Base-by-base conservation (phyloP, 1,139 yeast genomes). In the Meyerozyma elateridarum region DNA sequence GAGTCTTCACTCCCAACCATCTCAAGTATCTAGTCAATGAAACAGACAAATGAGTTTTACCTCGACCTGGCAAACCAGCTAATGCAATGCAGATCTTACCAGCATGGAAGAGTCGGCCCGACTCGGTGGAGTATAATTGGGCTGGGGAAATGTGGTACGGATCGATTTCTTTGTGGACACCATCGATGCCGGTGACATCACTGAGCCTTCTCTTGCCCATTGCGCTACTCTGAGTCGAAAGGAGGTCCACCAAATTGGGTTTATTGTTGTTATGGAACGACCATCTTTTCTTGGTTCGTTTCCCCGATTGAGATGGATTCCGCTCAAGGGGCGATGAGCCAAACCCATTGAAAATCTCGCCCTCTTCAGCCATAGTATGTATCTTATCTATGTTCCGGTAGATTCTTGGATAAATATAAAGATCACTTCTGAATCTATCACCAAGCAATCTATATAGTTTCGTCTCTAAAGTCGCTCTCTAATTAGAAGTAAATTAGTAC, bases 1-100 rank as follows among this genome's bases (percentile, higher is more conserved):
- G 89, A 1, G 96, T 82, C 49, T 85, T 81, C 16, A 91, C 97
- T 5, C 98, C 99, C 25, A 91, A 66, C 91, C 99, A 91, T 45
- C 96, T 71, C 42, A 93, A 68, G 54, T 89, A 91, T 38, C 98
- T 72, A 1, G 96, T 88, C 40, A 91, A 70, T 8, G 95, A 81
- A 16, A 89, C 97, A 6, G 96, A 83, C 37, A 89, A 70, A 53
- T 89, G 91, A 1, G 98, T 91, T 54, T 91, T 91, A 5, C 98
- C 97, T 34, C 98, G 72, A 1, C 96, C 98, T 1, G 99, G 98
- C 39, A 89, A 69, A 0, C 99, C 99, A 5, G 87, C 94, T 45
- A 91, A 69, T 8, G 84, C 87, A 37, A 91, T 82, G 50, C 95
- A 79, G 33, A 91, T 80, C 51, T 88, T 85, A 4, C 98, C 98